Evolutionary conservation across 106 monocot species (phyloP).

Genomic region (Amphibolis antarctica): DNA sequence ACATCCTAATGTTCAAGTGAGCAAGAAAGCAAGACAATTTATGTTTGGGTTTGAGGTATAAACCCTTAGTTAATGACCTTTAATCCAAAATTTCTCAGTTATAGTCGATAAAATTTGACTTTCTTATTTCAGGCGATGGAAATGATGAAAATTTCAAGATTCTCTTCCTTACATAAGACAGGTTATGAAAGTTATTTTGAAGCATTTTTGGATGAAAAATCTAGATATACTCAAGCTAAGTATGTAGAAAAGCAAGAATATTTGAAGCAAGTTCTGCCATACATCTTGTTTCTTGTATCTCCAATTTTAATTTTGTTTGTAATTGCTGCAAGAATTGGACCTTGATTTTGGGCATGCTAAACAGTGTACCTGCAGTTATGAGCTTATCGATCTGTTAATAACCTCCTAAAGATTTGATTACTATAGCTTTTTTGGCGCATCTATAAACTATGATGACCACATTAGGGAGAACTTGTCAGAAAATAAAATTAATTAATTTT

Average conservation of each 20-base stretch:
- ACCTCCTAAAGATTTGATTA: too few species aligned
- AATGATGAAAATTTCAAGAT: constrained; percentile 55
- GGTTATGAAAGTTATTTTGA: constrained; percentile 86
- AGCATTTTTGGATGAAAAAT: constrained; percentile 51
- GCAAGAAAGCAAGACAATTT: constrained; percentile 74
- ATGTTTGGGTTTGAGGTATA: constrained; percentile 77
- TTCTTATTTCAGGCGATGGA: constrained; percentile 68
- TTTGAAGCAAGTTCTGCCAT: constrained; percentile 49
- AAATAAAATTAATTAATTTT: too few species aligned
- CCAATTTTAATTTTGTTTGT: constrained; percentile 48
- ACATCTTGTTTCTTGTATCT: constrained; percentile 64
- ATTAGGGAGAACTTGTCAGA: too few species aligned
- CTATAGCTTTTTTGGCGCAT: too few species aligned
- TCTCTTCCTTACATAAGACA: constrained; percentile 24
- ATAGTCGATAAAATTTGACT: neutral
- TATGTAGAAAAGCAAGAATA: constrained; percentile 28
- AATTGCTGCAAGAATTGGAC: constrained; percentile 36
- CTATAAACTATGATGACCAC: too few species aligned
- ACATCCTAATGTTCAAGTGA: constrained; percentile 65
- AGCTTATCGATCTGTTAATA: too few species aligned
- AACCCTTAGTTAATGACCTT: neutral
- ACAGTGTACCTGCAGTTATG: too few species aligned
- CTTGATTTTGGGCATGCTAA: neutral
- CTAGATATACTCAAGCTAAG: constrained; percentile 20
- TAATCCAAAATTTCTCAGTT: neutral